phyloP scores from a whole-genome alignment of 2,329 filamentous ascomycete genomes.

The Colletotrichum tofieldiae region DNA sequence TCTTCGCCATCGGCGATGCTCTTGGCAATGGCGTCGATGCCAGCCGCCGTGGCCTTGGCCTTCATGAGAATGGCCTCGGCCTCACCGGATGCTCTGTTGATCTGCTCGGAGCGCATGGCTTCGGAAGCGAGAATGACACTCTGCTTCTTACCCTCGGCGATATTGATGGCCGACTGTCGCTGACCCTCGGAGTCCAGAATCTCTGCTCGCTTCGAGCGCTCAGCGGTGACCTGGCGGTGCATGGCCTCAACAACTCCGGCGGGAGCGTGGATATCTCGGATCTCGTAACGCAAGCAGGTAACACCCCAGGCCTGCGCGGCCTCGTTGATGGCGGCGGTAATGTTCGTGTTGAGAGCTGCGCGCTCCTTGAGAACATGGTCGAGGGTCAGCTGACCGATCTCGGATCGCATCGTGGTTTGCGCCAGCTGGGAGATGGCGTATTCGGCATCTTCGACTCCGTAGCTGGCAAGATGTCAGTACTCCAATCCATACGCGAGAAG shows the following conservation, averaged over 20 bases:
- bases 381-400: conserved; percentile 96
- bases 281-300: conserved; percentile 96
- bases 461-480: conserved; percentile 68
- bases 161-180: conserved; percentile 97
- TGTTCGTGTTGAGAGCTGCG: conserved; percentile 95
- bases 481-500: no score
- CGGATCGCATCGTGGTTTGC: conserved; percentile 98
- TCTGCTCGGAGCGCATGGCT: conserved; percentile 89
- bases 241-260: conserved; percentile 95
- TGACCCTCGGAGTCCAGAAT: conserved; percentile 98
- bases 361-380: conserved; percentile 99
- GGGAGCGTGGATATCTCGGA: conserved; percentile 97
- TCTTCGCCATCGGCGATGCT: conserved; percentile 81
- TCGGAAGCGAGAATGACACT: conserved; percentile 96
- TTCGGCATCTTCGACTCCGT: conserved; percentile 98
- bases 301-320: conserved; percentile 98
- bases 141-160: conserved; percentile 97
- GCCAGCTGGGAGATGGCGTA: conserved; percentile 98
- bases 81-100: conserved; percentile 94
- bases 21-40: conserved; percentile 88
- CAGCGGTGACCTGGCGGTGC: conserved; percentile 97
- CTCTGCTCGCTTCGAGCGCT: conserved; percentile 97
- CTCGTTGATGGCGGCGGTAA: conserved; percentile 99
- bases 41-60: conserved; percentile 86
- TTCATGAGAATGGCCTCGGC: conserved; percentile 92